phyloP scores from a whole-genome alignment of 2,329 filamentous ascomycete species.

The Neocucurbitaria cava region DNA sequence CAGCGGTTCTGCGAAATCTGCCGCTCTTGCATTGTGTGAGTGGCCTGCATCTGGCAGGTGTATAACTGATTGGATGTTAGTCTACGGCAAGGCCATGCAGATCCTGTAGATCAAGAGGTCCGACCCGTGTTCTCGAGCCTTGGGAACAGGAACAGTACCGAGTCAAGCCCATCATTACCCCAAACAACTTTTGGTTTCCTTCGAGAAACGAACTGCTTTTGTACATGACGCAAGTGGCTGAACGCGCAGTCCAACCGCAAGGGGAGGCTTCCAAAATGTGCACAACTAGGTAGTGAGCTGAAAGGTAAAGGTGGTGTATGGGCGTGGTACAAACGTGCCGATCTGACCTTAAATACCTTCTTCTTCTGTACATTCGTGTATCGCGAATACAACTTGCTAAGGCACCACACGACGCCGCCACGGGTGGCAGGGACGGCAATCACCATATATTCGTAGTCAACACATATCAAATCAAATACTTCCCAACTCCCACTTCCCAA shows the following conservation, averaged over 20 bases:
- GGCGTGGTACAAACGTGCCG: neutral
- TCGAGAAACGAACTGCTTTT: too few relatives aligned
- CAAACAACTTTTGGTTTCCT: too few relatives aligned
- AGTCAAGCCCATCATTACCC: too few relatives aligned
- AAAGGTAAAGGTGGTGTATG: neutral
- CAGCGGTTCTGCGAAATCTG: neutral
- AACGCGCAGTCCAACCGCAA: neutral
- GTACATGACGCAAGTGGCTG: neutral
- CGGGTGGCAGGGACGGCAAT: too few relatives aligned
- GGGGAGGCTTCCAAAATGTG: neutral
- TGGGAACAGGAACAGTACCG: neutral
- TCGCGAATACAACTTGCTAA: neutral
- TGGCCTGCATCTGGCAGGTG: neutral
- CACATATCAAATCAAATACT: too few relatives aligned
- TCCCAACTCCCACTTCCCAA: too few relatives aligned
- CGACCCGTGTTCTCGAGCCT: neutral
- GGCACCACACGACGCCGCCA: neutral
- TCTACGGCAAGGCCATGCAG: neutral
- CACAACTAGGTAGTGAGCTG: neutral
- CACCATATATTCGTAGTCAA: too few relatives aligned
- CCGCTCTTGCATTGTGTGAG: neutral
- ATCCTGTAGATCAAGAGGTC: neutral
- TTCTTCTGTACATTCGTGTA: neutral
- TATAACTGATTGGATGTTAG: neutral
- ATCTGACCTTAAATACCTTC: neutral